Conservation (phyloP, 306 rosid genomes). For the Cotoneaster glaucophyllus region DNA sequence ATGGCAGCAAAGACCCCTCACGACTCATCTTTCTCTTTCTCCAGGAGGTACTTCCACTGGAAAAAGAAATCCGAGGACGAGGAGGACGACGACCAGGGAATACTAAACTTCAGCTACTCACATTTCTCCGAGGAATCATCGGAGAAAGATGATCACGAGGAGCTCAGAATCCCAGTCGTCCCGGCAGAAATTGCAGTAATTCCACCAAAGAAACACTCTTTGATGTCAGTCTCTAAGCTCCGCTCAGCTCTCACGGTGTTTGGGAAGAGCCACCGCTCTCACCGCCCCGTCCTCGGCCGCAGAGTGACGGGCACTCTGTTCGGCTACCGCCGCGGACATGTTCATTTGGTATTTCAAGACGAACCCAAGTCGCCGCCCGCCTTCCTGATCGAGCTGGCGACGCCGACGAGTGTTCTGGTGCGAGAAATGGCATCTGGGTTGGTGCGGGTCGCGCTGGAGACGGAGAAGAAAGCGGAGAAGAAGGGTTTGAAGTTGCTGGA, state of each 20-base stretch:
- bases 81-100: conserved; percentile 34
- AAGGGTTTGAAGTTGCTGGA: conserved; percentile 31
- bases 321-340: conserved; percentile 76
- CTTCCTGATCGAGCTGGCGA: conserved; percentile 58
- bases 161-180: conserved; percentile 11
- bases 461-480: conserved; percentile 43
- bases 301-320: conserved; percentile 71
- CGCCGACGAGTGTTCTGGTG: conserved; percentile 63
- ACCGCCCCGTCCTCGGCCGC: conserved; percentile 29
- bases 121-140: conserved; percentile 23
- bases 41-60: conserved; percentile 70
- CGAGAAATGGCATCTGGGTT: conserved; percentile 87
- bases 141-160: conserved; percentile 1
- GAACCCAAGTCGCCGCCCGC: conserved; percentile 49
- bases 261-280: conserved; percentile 20
- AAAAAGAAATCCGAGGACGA: conserved; percentile 48
- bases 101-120: conserved; percentile 41
- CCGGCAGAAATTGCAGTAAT: background rate
- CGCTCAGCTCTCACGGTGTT: conserved; percentile 43
- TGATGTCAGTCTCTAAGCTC: conserved; percentile 36
- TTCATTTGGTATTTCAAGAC: conserved; percentile 62
- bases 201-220: conserved; percentile 16
- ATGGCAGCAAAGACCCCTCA: conserved; percentile 66
- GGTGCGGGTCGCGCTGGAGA: conserved; percentile 73
- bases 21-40: conserved; percentile 82